Evolutionary conservation across 2,329 filamentous ascomycete species (phyloP).

Genomic region (Leptosphaerulina australis): DNA sequence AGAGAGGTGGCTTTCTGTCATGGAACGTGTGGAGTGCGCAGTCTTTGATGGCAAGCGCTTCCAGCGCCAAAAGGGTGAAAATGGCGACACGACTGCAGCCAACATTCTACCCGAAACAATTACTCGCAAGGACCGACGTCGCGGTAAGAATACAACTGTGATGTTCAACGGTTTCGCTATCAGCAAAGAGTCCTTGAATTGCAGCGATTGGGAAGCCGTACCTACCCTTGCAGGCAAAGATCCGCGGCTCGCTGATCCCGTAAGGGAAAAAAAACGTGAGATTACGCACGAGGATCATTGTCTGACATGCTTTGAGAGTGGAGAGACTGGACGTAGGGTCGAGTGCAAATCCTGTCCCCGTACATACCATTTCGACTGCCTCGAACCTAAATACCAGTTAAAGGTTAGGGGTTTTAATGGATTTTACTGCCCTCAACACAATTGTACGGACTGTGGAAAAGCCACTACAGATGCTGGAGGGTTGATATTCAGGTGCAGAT

Average conservation of each 20-base stretch:
- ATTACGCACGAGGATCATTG: conserved; percentile 60
- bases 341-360: conserved; percentile 61
- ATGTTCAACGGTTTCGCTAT: conserved; percentile 63
- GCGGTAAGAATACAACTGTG: conserved; percentile 64
- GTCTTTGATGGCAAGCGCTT: conserved; percentile 63
- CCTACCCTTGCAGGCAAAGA: conserved; percentile 63
- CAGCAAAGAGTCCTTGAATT: conserved; percentile 61
- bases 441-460: conserved; percentile 60
- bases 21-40: conserved; percentile 63
- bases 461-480: conserved; percentile 58
- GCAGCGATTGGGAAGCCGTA: conserved; percentile 62
- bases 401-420: conserved; percentile 52
- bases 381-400: conserved; percentile 50
- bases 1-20: conserved; percentile 61
- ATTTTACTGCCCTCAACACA: conserved; percentile 64
- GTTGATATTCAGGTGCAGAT: conserved; percentile 60
- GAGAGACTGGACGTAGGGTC: conserved; percentile 54
- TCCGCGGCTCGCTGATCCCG: conserved; percentile 56
- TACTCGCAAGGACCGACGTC: conserved; percentile 56
- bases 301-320: conserved; percentile 55
- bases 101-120: conserved; percentile 50
- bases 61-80: conserved; percentile 47
- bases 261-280: conserved; percentile 55
- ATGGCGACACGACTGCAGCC: conserved; percentile 33
- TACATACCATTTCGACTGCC: conserved; percentile 59